Percentiles rank a stretch among this genome's conserved stretches.
Evolutionary conservation across 148 eudicot species (phyloP).

Genomic region (Rhododendron griersonianum): DNA sequence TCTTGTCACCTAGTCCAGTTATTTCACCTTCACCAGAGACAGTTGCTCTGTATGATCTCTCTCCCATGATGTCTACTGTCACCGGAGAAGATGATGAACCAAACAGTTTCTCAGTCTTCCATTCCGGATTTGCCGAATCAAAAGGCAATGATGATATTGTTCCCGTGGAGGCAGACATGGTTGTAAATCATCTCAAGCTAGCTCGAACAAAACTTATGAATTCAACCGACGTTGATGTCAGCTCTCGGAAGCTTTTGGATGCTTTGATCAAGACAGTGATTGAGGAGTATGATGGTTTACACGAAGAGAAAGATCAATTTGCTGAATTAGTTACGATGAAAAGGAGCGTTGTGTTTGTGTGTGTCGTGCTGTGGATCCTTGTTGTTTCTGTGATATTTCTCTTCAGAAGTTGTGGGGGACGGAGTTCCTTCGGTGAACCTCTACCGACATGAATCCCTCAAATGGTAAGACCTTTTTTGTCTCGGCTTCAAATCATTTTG

Average conservation of each 20-base stretch:
- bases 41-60: slow-evolving; percentile 21
- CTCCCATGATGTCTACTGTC: too few species aligned
- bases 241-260: slow-evolving; percentile 45
- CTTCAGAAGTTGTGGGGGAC: slow-evolving; percentile 9
- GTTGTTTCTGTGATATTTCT: slow-evolving; percentile 15
- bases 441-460: slow-evolving; percentile 42
- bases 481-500: background rate
- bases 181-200: slow-evolving; percentile 44
- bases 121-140: too few species aligned
- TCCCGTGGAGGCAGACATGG: slow-evolving; percentile 33
- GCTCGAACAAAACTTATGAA: slow-evolving; percentile 32
- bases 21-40: slow-evolving; percentile 17
- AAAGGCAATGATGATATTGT: background rate
- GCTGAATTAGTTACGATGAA: slow-evolving; percentile 24
- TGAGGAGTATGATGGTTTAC: slow-evolving; percentile 35
- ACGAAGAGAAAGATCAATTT: slow-evolving; percentile 32
- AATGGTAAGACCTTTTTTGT: background rate
- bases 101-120: too few species aligned
- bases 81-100: too few species aligned
- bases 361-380: slow-evolving; percentile 33
- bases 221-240: slow-evolving; percentile 26
- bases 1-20: slow-evolving; percentile 7
- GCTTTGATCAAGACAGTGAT: slow-evolving; percentile 34
- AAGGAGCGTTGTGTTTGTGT: slow-evolving; percentile 14
- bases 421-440: slow-evolving; percentile 25